A percentile compares a stretch with the other conserved stretches of the same genome.
These are phyloP conservation scores for Lasiosphaeria ovina DNA, from an alignment of 495 filamentous ascomycete genomes.

Conservation along the genomic window DNA sequence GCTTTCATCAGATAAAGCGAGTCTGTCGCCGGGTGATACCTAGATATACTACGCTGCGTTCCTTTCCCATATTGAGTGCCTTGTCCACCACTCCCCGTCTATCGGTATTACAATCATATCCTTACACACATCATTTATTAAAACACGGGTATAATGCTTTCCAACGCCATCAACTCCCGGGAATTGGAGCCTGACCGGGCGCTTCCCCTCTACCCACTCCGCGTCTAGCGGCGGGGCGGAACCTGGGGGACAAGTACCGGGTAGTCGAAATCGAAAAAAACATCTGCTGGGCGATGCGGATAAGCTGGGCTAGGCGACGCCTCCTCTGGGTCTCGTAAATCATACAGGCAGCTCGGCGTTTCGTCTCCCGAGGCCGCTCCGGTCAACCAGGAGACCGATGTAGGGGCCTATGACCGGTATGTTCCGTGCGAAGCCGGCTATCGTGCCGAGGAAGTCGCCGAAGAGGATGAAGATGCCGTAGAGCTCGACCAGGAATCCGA, in stretches of 20 bases:
- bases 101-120: constrained; percentile 5
- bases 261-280: too few species aligned
- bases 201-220: too few species aligned
- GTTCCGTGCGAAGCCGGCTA: constrained; percentile 79
- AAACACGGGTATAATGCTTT: constrained; percentile 25
- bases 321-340: constrained; percentile 9
- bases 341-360: constrained; percentile 77
- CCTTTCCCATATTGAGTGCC: constrained; percentile 2
- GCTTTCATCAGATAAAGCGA: constrained; percentile 9
- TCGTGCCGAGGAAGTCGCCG: constrained; percentile 93
- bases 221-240: too few species aligned
- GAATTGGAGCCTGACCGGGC: background rate
- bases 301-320: too few species aligned
- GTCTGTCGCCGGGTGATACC: background rate
- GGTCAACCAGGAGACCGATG: constrained; percentile 66
- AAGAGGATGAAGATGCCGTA: constrained; percentile 93
- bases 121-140: constrained; percentile 18
- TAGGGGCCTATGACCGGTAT: constrained; percentile 84
- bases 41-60: background rate
- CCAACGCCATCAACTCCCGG: constrained; percentile 20
- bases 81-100: background rate
- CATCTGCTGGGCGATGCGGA: too few species aligned
- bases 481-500: constrained; percentile 85
- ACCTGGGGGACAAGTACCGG: too few species aligned
- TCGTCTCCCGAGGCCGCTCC: constrained; percentile 59